phyloP scores from a whole-genome alignment of 2,329 filamentous ascomycete species.

The Emericellopsis atlantica region DNA sequence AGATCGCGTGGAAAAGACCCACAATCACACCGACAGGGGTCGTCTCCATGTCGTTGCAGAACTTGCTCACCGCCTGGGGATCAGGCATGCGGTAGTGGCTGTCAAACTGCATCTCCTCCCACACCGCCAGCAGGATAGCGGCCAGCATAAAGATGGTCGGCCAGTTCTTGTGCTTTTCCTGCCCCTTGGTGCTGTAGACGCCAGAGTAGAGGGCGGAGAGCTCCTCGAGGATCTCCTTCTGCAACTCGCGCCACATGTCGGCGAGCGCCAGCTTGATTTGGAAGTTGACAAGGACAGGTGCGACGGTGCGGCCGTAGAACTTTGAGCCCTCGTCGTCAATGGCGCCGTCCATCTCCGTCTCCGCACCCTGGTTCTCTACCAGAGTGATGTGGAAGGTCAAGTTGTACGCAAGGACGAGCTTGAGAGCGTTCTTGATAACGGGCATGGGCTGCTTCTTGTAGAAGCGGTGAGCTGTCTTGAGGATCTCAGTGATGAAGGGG shows the following conservation, averaged over 20 bases:
- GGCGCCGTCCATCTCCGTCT: constrained; percentile 65
- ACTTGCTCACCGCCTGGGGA: constrained; percentile 74
- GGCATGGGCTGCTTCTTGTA: constrained; percentile 80
- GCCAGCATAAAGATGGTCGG: constrained; percentile 97
- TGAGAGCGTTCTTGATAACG: constrained; percentile 88
- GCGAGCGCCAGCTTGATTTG: constrained; percentile 96
- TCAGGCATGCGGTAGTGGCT: constrained; percentile 92
- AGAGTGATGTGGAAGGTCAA: constrained; percentile 89
- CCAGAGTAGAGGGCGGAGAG: constrained; percentile 89
- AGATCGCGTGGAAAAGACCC: constrained; percentile 94
- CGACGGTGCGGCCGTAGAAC: constrained; percentile 80
- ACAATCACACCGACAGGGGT: constrained; percentile 94
- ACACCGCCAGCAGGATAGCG: constrained; percentile 82
- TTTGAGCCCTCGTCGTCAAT: constrained; percentile 80
- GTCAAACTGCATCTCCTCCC: constrained; percentile 99
- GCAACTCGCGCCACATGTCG: constrained; percentile 95
- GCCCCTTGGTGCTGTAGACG: constrained; percentile 64
- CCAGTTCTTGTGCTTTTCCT: constrained; percentile 94
- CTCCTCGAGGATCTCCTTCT: constrained; percentile 93
- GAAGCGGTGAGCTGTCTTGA: constrained; percentile 91
- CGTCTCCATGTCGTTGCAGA: constrained; percentile 93
- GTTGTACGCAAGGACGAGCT: constrained; percentile 92
- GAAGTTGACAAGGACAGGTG: constrained; percentile 99
- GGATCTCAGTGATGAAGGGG: constrained; percentile 85
- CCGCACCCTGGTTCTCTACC: constrained; percentile 77